Evolutionary conservation across 2,329 filamentous ascomycete genomes (phyloP), one percentile per base, ranked within the genome.

Genomic region (Purpureocillium takamizusanense): DNA sequence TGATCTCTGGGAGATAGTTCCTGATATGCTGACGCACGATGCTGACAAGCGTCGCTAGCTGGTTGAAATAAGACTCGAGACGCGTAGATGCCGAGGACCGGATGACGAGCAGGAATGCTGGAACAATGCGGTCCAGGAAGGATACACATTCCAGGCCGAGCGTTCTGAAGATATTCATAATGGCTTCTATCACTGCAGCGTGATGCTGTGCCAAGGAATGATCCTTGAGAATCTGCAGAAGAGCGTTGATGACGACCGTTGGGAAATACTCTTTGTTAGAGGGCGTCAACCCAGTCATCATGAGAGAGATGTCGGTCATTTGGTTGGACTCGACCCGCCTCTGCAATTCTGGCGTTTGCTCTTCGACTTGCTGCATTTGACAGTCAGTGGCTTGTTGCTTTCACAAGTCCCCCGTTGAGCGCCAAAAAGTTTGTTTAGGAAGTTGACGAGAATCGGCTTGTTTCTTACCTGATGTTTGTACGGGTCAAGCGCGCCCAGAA

Each of bases 211-310:
- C 78, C 4, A 98, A 70, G 0, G 92, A 97, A 18, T 81, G 80
- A 50, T 98, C 92, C 52, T 90, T 94, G 28, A 98, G 66, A 48
- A 98, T 89, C 40, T 88, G 83, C 52, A 98, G 79, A 10, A 98
- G 73, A 2, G 92, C 94, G 52, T 95, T 95, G 56, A 98, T 95
- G 34, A 95, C 92, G 14, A 98, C 88, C 0, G 92, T 98, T 1
- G 92, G 92, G 55, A 95, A 98, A 61, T 98, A 98, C 52, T 98
- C 92, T 55, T 98, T 95, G 54, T 86, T 95, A 0, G 90, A 97
- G 0, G 92, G 94, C 1, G 89, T 97, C 31, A 95, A 71, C 12
- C 94, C 92, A 31, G 86, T 88, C 90, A 98, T 98, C 72, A 98
- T 97, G 23, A 98, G 72, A 4, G 89, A 92, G 33, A 98, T 94